Conservation (phyloP, 345 rosid genomes). For the Arabidopsis suecica region DNA sequence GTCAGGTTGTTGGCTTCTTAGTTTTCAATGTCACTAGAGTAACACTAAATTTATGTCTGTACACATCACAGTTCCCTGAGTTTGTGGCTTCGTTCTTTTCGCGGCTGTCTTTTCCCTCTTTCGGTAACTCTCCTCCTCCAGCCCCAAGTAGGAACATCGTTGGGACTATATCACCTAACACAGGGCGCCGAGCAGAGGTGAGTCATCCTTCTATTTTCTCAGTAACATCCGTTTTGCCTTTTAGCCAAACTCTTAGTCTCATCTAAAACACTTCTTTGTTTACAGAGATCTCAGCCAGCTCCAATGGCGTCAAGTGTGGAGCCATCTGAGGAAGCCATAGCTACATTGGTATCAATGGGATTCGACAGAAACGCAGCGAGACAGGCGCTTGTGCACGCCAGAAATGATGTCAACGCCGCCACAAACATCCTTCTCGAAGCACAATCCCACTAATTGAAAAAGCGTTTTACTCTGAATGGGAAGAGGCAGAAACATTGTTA, state of each 20-base stretch:
- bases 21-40: conserved; percentile 7
- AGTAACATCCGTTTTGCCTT: background rate
- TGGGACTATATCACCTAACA: conserved; percentile 51
- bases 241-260: conserved; percentile 20
- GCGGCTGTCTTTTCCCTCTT: conserved; percentile 72
- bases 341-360: conserved; percentile 82
- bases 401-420: conserved; percentile 83
- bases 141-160: conserved; percentile 57
- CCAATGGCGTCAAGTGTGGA: conserved; percentile 51
- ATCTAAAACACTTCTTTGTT: conserved; percentile 20
- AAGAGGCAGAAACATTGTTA: conserved; percentile 19
- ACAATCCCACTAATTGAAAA: conserved; percentile 53
- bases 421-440: conserved; percentile 95
- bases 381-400: conserved; percentile 78
- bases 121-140: conserved; percentile 56
- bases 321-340: conserved; percentile 75
- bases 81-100: conserved; percentile 68
- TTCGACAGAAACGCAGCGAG: conserved; percentile 84
- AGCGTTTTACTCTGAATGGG: conserved; percentile 6
- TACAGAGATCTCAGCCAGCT: conserved; percentile 71
- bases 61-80: conserved; percentile 75
- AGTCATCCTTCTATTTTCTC: conserved; percentile 36
- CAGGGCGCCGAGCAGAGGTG: conserved; percentile 72
- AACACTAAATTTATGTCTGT: conserved; percentile 22
- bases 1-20: conserved; percentile 5